phyloP scores from a whole-genome alignment of 148 eudicot species.

The Nepenthes mirabilis region DNA sequence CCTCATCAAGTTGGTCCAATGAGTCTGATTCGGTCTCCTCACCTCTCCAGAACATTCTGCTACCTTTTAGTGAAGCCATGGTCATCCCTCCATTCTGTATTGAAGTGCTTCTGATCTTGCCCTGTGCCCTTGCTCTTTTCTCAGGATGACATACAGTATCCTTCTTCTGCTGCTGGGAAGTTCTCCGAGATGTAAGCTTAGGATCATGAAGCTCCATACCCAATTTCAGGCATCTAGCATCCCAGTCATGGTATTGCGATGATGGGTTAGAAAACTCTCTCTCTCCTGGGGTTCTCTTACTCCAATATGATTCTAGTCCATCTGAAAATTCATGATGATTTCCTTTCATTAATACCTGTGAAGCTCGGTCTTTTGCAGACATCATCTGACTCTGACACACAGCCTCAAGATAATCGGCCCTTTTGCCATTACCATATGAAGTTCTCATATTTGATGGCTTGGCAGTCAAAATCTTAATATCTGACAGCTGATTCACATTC shows the following conservation, averaged over 20 bases:
- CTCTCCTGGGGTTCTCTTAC: slow-evolving; percentile 25
- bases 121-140: slow-evolving; percentile 26
- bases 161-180: slow-evolving; percentile 4
- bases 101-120: slow-evolving; percentile 24
- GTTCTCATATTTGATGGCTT: slow-evolving; percentile 50
- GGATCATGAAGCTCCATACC: slow-evolving; percentile 8
- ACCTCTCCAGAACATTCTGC: slow-evolving; percentile 22
- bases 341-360: slow-evolving; percentile 31
- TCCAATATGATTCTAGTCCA: slow-evolving; percentile 32
- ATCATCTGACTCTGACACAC: slow-evolving; percentile 33
- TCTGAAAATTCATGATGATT: slow-evolving; percentile 28
- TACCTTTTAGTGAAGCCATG: slow-evolving; percentile 18
- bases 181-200: background rate
- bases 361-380: slow-evolving; percentile 23
- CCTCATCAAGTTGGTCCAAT: slow-evolving; percentile 51
- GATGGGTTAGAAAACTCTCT: slow-evolving; percentile 21
- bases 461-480: slow-evolving; percentile 64
- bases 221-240: slow-evolving; percentile 32
- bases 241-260: slow-evolving; percentile 25
- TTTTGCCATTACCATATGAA: slow-evolving; percentile 34
- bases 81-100: slow-evolving; percentile 31
- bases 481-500: slow-evolving; percentile 72
- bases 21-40: slow-evolving; percentile 93
- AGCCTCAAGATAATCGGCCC: slow-evolving; percentile 33
- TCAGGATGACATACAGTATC: slow-evolving; percentile 27